A percentile compares a stretch with the other conserved stretches of the same genome.
phyloP scores from a whole-genome alignment of 106 monocot species.

The Dactylorhiza incarnata region DNA sequence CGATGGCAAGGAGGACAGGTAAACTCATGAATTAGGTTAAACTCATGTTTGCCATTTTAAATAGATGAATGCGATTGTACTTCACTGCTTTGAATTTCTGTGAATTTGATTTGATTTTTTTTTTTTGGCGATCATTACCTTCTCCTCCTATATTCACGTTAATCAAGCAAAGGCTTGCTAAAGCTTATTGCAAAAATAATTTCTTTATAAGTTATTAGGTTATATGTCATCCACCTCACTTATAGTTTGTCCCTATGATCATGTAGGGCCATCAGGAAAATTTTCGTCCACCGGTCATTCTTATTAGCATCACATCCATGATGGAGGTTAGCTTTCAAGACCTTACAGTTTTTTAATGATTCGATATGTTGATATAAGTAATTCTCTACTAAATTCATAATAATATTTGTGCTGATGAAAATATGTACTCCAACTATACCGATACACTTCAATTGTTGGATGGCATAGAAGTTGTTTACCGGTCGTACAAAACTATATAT shows the following conservation, averaged over 20 bases:
- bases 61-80: background rate
- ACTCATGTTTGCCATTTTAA: background rate
- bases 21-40: constrained; percentile 46
- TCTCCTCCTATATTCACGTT: background rate
- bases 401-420: constrained; percentile 58
- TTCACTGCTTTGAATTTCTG: too few relatives aligned
- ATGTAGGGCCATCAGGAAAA: constrained; percentile 64
- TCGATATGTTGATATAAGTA: too few relatives aligned
- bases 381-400: background rate
- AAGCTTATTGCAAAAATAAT: background rate
- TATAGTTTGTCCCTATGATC: background rate
- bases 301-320: constrained; percentile 83
- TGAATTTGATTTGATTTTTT: too few relatives aligned
- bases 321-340: constrained; percentile 56
- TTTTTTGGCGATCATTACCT: too few relatives aligned
- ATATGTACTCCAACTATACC: constrained; percentile 51
- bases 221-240: background rate
- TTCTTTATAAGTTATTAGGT: background rate
- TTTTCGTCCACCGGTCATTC: constrained; percentile 62
- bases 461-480: constrained; percentile 51
- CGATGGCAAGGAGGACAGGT: constrained; percentile 38
- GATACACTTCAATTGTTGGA: constrained; percentile 70
- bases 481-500: too few relatives aligned
- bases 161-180: background rate
- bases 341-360: background rate